Evolutionary conservation across 176 grass and related monocot genomes (phyloP).

Genomic region (Poa pratensis): DNA sequence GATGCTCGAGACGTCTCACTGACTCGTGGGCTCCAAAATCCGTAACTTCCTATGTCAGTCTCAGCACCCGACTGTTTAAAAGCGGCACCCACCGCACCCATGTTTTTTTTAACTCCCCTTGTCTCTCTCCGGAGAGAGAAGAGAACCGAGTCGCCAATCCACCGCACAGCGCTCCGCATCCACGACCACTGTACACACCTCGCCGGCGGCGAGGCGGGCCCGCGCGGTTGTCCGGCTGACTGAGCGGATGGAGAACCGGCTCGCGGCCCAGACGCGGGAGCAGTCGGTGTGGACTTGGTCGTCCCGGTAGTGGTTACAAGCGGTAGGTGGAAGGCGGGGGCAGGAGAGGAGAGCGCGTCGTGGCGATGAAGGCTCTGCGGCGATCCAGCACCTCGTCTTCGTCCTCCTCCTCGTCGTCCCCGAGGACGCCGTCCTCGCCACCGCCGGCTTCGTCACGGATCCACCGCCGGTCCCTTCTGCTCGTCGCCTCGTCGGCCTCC

Average conservation of each 20-base stretch:
- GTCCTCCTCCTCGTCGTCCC: conserved; percentile 52
- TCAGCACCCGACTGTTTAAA: conserved; percentile 18
- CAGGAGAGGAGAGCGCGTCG: not conserved
- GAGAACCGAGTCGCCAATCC: conserved; percentile 29
- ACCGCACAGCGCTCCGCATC: too few relatives aligned
- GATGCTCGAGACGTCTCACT: not conserved
- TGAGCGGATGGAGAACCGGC: conserved; percentile 34
- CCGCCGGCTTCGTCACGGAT: conserved; percentile 66
- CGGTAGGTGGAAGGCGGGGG: conserved; percentile 7
- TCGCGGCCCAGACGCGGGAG: conserved; percentile 31
- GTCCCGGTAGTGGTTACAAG: not conserved
- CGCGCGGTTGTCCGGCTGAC: not conserved
- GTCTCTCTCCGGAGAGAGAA: not conserved
- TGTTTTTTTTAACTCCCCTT: conserved; percentile 39
- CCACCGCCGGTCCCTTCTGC: conserved; percentile 71
- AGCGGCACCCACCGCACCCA: conserved; percentile 27
- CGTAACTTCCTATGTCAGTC: not conserved
- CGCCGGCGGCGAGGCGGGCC: conserved; percentile 32
- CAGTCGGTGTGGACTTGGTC: conserved; percentile 30
- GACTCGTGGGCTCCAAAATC: not conserved
- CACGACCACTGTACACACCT: conserved; percentile 12
- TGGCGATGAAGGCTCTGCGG: conserved; percentile 74
- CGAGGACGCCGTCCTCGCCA: conserved; percentile 51
- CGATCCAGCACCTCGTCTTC: conserved; percentile 67
- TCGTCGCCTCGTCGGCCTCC: conserved; percentile 55